These are phyloP conservation scores for Boletus rex-veris DNA, from an alignment of 768 basidiomycete genomes.

Conservation along the genomic window DNA sequence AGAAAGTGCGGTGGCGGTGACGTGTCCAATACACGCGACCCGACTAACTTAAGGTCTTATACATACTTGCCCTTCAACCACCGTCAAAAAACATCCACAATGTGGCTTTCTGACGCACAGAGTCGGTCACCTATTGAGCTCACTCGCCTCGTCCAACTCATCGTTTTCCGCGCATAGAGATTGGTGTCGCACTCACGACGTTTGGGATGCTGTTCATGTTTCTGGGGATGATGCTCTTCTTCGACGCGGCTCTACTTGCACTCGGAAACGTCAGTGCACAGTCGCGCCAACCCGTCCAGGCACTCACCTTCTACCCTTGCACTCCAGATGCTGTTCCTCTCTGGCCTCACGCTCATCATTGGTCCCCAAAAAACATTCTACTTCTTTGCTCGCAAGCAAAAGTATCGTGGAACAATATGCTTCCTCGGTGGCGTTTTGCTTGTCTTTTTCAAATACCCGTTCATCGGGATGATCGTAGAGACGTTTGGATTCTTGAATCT, in stretches of 20 bases:
- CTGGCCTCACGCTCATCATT: constrained; percentile 94
- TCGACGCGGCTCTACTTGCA: constrained; percentile 92
- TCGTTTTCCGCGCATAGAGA: constrained; percentile 53
- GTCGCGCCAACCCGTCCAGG: neutral
- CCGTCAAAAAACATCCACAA: constrained; percentile 15
- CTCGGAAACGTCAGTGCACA: constrained; percentile 83
- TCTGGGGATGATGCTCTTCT: constrained; percentile 92
- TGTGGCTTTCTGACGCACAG: constrained; percentile 57
- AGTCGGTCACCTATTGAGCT: constrained; percentile 25
- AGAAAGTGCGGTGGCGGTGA: constrained; percentile 18
- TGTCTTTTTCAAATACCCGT: constrained; percentile 94
- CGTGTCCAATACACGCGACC: constrained; percentile 16
- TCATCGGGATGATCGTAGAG: constrained; percentile 89
- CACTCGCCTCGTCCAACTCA: neutral
- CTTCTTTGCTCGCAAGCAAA: constrained; percentile 95
- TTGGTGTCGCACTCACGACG: constrained; percentile 93
- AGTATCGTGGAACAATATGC: constrained; percentile 84
- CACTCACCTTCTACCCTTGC: neutral
- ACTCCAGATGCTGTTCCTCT: constrained; percentile 85
- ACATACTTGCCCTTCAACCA: constrained; percentile 4
- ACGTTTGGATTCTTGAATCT: constrained; percentile 96
- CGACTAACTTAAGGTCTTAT: neutral
- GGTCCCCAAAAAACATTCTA: constrained; percentile 96
- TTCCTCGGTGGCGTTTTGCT: constrained; percentile 89
- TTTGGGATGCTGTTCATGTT: constrained; percentile 96